A percentile compares a stretch with the other conserved stretches of the same genome.
Evolutionary conservation across 108 stramenopile genomes (phyloP).

Genomic region (Skeletonema grethae): DNA sequence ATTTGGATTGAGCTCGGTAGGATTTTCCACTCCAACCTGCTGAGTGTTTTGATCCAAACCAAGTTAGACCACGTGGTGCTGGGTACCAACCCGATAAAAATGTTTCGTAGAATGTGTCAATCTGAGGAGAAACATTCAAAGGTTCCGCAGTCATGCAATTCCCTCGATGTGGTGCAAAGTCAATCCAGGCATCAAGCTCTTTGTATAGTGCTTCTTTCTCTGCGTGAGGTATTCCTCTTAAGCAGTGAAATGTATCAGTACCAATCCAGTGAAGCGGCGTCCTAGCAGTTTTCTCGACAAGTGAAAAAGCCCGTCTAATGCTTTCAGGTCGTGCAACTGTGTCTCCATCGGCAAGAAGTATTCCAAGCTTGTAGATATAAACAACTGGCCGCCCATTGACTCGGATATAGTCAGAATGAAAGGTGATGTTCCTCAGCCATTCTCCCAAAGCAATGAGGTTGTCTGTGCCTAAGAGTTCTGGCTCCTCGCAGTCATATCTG

Average conservation of each 20-base stretch:
- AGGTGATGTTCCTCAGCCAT: neutral
- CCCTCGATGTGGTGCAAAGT: neutral
- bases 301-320: neutral
- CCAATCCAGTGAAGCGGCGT: neutral
- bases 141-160: neutral
- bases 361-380: neutral
- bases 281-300: neutral
- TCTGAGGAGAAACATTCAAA: neutral
- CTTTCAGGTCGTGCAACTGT: neutral
- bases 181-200: neutral
- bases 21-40: neutral
- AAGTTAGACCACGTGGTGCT: neutral
- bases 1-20: neutral
- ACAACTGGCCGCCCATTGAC: neutral
- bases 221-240: neutral
- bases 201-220: neutral
- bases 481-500: neutral
- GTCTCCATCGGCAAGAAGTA: neutral
- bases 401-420: neutral
- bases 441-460: neutral
- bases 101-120: neutral
- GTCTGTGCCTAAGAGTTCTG: neutral
- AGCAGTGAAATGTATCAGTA: neutral
- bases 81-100: neutral
- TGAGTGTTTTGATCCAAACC: neutral